These are phyloP conservation scores for Phyllosticta citriasiana DNA, from an alignment of 2,329 filamentous ascomycete species.

Conservation along the genomic window DNA sequence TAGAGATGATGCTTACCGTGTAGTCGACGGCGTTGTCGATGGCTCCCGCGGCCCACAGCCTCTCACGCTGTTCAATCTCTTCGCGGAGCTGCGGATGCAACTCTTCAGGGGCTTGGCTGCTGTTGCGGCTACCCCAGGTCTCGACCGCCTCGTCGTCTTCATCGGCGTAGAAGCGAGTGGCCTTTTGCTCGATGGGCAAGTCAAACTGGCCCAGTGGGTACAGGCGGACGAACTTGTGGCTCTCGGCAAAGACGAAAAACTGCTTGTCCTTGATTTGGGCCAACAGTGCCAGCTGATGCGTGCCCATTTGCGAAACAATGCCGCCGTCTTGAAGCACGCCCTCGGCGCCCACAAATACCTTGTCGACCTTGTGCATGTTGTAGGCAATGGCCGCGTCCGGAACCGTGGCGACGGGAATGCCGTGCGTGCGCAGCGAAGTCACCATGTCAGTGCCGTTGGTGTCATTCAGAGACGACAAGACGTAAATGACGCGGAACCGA, in stretches of 20 bases:
- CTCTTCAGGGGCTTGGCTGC: neutral
- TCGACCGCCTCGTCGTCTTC: slow-evolving; percentile 21
- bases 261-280: slow-evolving; percentile 64
- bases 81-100: neutral
- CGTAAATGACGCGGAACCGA: slow-evolving; percentile 74
- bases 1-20: slow-evolving; percentile 41
- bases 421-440: slow-evolving; percentile 56
- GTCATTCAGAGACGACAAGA: slow-evolving; percentile 28
- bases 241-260: slow-evolving; percentile 88
- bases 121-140: slow-evolving; percentile 6
- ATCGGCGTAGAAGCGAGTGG: slow-evolving; percentile 61
- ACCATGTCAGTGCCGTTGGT: slow-evolving; percentile 55
- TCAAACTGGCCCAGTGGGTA: slow-evolving; percentile 77
- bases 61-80: slow-evolving; percentile 1
- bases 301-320: slow-evolving; percentile 78
- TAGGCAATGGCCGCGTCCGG: slow-evolving; percentile 68
- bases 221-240: slow-evolving; percentile 89
- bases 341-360: slow-evolving; percentile 59
- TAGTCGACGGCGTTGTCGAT: slow-evolving; percentile 54
- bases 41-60: slow-evolving; percentile 13
- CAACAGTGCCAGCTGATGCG: slow-evolving; percentile 75
- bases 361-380: slow-evolving; percentile 63
- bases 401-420: slow-evolving; percentile 76
- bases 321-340: slow-evolving; percentile 91
- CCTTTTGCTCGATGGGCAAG: slow-evolving; percentile 66